A percentile compares a stretch with the other conserved stretches of the same genome.
phyloP scores from a whole-genome alignment of 352 stramenopile species.

The Globisporangium nagaii region DNA sequence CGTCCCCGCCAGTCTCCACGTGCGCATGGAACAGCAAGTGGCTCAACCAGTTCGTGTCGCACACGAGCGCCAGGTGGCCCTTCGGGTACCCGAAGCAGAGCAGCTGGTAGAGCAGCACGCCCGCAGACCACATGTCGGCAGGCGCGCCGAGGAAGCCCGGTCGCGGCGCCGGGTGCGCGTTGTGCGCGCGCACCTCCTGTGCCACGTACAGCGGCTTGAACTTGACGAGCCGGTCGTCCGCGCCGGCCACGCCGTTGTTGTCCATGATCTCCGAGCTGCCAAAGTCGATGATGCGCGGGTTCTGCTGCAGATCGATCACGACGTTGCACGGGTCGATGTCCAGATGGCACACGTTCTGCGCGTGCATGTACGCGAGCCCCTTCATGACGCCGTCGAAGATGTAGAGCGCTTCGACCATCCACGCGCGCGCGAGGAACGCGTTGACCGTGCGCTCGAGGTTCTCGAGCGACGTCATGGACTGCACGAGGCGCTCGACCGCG shows the following conservation, averaged over 20 bases:
- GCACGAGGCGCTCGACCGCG: conserved; percentile 46
- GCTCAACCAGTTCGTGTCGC: conserved; percentile 65
- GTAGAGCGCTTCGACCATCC: conserved; percentile 62
- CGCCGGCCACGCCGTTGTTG: conserved; percentile 50
- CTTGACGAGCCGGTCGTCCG: conserved; percentile 56
- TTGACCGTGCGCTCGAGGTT: conserved; percentile 53
- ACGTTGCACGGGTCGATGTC: conserved; percentile 80
- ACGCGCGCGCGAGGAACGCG: conserved; percentile 51
- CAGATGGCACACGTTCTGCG: conserved; percentile 70
- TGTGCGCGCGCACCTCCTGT: conserved; percentile 61
- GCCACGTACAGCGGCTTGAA: conserved; percentile 78
- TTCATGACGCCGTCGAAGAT: conserved; percentile 64
- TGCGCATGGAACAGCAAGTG: conserved; percentile 63
- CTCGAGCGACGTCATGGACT: conserved; percentile 38
- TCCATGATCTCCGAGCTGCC: conserved; percentile 77
- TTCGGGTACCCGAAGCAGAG: conserved; percentile 80
- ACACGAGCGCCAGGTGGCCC: conserved; percentile 66
- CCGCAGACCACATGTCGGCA: conserved; percentile 75
- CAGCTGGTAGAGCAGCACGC: conserved; percentile 77
- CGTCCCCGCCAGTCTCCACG: too few species aligned
- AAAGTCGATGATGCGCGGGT: conserved; percentile 73
- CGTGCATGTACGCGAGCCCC: conserved; percentile 75
- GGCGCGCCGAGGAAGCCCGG: conserved; percentile 62
- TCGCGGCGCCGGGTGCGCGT: conserved; percentile 42
- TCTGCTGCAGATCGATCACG: conserved; percentile 49